Evolutionary conservation across 257 asterid genomes (phyloP).

Genomic region (Buddleja alternifolia): DNA sequence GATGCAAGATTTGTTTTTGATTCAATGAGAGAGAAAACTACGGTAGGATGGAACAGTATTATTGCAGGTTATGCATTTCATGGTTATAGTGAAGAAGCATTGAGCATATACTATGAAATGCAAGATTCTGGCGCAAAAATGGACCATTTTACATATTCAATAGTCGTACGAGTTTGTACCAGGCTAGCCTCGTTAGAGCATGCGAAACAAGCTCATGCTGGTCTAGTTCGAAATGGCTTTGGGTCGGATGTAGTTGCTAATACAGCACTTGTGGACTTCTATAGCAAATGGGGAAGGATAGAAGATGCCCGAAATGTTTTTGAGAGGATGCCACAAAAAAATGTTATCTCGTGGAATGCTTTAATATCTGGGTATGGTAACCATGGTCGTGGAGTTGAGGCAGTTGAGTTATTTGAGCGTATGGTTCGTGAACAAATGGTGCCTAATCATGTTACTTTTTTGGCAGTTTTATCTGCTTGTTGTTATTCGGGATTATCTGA

Average conservation of each 20-base stretch:
- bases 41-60: conserved; percentile 81
- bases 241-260: conserved; percentile 72
- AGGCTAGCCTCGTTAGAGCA: conserved; percentile 83
- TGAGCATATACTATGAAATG: conserved; percentile 75
- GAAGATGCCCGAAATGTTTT: conserved; percentile 80
- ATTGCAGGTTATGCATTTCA: conserved; percentile 77
- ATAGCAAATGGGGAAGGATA: conserved; percentile 89
- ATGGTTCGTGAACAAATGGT: conserved; percentile 66
- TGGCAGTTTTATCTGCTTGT: conserved; percentile 80
- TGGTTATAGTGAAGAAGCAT: conserved; percentile 80
- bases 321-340: conserved; percentile 70
- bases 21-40: conserved; percentile 68
- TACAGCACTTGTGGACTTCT: conserved; percentile 86
- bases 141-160: conserved; percentile 81
- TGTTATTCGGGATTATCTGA: conserved; percentile 76
- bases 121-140: conserved; percentile 68
- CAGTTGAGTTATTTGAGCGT: conserved; percentile 66
- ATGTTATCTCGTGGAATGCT: conserved; percentile 83
- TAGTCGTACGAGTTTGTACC: conserved; percentile 65
- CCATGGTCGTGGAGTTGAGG: conserved; percentile 78
- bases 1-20: conserved; percentile 68
- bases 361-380: conserved; percentile 77
- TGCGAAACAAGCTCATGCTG: conserved; percentile 93
- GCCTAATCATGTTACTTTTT: conserved; percentile 84
- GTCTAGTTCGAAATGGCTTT: conserved; percentile 74